Conservation (phyloP, 2,329 filamentous ascomycete genomes). For the Sporothrix variecibatus region DNA sequence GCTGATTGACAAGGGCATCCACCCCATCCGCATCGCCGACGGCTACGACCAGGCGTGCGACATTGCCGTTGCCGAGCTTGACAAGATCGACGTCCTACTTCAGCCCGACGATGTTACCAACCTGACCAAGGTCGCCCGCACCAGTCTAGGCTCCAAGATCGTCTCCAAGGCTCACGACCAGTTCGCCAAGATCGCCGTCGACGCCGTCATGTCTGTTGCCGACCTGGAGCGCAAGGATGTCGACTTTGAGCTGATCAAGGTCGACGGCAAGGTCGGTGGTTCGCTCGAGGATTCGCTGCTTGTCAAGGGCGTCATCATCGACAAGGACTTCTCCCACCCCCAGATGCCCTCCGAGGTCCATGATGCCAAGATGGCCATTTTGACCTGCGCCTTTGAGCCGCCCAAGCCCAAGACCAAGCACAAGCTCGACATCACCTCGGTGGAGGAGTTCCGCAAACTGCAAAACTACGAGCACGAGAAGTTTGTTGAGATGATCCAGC, state of each 20-base stretch:
- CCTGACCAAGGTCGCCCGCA: constrained; percentile 91
- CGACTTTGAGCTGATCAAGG: constrained; percentile 98
- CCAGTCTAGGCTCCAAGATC: constrained; percentile 96
- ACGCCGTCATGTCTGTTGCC: constrained; percentile 93
- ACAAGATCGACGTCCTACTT: constrained; percentile 92
- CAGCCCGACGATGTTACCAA: constrained; percentile 75
- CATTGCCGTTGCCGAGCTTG: constrained; percentile 88
- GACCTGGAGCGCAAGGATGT: constrained; percentile 96
- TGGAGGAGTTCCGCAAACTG: constrained; percentile 97
- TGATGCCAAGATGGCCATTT: constrained; percentile 95
- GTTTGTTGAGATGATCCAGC: constrained; percentile 97
- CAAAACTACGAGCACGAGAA: constrained; percentile 95
- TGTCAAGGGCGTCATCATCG: constrained; percentile 96
- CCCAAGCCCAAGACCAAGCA: constrained; percentile 99
- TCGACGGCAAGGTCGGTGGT: constrained; percentile 96
- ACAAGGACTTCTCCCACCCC: constrained; percentile 99
- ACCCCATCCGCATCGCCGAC: constrained; percentile 97
- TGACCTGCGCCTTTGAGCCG: constrained; percentile 97
- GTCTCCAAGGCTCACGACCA: constrained; percentile 98
- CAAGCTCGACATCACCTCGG: constrained; percentile 94
- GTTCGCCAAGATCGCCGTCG: constrained; percentile 95
- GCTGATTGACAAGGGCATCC: constrained; percentile 99
- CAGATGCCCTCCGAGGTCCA: constrained; percentile 96
- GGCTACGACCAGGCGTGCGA: constrained; percentile 98
- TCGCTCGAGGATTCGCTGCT: constrained; percentile 89